phyloP scores from a whole-genome alignment of 2,329 filamentous ascomycete genomes.

The Ramularia endophylla region DNA sequence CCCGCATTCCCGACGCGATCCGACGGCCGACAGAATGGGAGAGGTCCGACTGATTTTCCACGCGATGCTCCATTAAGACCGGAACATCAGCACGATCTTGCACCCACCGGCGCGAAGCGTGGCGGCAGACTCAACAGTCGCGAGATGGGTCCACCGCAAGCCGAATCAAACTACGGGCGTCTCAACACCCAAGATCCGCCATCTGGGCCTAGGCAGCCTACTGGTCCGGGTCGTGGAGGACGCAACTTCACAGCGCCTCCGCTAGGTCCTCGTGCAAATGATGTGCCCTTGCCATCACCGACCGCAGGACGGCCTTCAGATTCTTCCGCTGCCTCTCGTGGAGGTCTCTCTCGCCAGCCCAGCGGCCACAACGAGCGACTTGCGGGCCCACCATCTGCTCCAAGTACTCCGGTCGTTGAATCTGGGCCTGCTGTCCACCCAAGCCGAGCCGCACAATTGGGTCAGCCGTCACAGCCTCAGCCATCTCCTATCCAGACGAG shows the following conservation, averaged over 20 bases:
- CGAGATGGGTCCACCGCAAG: conserved; percentile 32
- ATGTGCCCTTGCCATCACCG: conserved; percentile 19
- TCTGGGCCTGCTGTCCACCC: conserved; percentile 26
- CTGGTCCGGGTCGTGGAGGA: conserved; percentile 32
- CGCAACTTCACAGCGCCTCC: conserved; percentile 35
- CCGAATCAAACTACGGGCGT: conserved; percentile 45
- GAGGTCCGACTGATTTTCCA: conserved; percentile 22
- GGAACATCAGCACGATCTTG: conserved; percentile 32
- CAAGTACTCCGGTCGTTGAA: conserved; percentile 24
- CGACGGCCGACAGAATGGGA: conserved; percentile 27
- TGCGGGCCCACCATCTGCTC: conserved; percentile 19
- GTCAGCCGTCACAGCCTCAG: conserved; percentile 8
- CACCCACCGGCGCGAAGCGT: conserved; percentile 51
- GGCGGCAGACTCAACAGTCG: conserved; percentile 42
- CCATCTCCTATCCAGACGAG: conserved; percentile 25
- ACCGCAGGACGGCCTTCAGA: conserved; percentile 19
- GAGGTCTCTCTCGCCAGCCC: conserved; percentile 10
- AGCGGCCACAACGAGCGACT: conserved; percentile 18
- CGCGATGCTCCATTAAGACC: conserved; percentile 17
- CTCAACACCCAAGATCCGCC: conserved; percentile 48
- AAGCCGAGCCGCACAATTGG: conserved; percentile 22
- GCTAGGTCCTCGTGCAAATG: conserved; percentile 14
- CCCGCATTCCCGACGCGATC: conserved; percentile 23
- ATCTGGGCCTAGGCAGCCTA: conserved; percentile 48
- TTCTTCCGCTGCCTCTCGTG: conserved; percentile 17